These are phyloP conservation scores for Leccinum pellstonianum DNA, from an alignment of 768 basidiomycete species.

Conservation along the genomic window DNA sequence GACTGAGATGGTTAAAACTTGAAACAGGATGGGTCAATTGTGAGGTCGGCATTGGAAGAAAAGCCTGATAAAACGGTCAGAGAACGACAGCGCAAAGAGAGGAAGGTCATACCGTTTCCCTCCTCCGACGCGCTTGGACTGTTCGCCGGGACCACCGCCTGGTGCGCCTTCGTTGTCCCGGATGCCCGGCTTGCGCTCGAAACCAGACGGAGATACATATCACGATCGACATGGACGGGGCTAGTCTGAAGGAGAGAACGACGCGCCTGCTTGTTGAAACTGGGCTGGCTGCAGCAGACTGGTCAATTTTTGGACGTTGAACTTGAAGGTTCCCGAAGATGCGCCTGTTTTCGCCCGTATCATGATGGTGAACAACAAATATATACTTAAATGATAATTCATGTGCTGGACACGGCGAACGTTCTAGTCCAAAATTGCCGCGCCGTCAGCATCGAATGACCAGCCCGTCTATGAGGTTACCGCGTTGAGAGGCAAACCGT, in stretches of 20 bases:
- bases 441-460: too few species aligned
- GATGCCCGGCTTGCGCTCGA: conserved; percentile 20
- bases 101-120: conserved; percentile 19
- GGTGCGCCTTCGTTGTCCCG: conserved; percentile 10
- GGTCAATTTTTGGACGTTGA: too few species aligned
- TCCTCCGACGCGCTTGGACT: conserved; percentile 23
- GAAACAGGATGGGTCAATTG: conserved; percentile 41
- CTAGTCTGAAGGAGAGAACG: conserved; percentile 3
- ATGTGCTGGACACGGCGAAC: too few species aligned
- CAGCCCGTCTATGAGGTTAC: too few species aligned
- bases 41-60: conserved; percentile 39
- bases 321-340: background rate
- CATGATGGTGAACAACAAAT: background rate
- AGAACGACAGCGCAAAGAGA: background rate
- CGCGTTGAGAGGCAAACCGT: too few species aligned
- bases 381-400: too few species aligned
- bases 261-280: conserved; percentile 4
- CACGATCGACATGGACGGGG: conserved; percentile 2
- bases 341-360: conserved; percentile 19
- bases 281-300: too few species aligned
- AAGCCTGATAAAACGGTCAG: conserved; percentile 34
- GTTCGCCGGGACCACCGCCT: conserved; percentile 17
- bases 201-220: conserved; percentile 21
- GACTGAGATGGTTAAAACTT: conserved; percentile 34
- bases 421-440: too few species aligned